A percentile compares a stretch with the other conserved stretches of the same genome.
Conservation (phyloP, 2,329 filamentous ascomycete genomes). For the Neonectria punicea region DNA sequence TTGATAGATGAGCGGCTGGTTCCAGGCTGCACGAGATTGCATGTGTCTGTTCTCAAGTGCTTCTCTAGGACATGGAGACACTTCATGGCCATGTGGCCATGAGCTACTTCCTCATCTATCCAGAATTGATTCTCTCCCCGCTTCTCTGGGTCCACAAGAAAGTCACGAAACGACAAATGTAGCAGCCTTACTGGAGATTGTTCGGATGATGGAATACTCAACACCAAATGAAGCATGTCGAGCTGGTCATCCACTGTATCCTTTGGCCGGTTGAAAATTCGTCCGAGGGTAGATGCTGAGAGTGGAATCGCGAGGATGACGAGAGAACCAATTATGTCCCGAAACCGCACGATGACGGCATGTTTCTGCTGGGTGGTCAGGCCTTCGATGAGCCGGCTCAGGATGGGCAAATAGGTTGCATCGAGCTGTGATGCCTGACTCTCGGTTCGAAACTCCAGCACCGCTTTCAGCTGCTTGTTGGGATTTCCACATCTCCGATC, state of each 20-base stretch:
- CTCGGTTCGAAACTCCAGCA: slow-evolving; percentile 31
- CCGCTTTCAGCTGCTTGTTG: slow-evolving; percentile 31
- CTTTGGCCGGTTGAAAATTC: slow-evolving; percentile 19
- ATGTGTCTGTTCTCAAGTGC: background rate
- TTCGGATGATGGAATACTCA: background rate
- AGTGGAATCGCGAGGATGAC: slow-evolving; percentile 45
- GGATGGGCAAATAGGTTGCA: slow-evolving; percentile 22
- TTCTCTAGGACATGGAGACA: background rate
- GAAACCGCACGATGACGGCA: slow-evolving; percentile 16
- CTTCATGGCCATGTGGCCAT: background rate
- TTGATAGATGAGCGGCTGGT: background rate
- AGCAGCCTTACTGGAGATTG: slow-evolving; percentile 11
- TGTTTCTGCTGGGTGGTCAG: background rate
- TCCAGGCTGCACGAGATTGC: background rate
- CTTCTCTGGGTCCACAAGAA: slow-evolving; percentile 47
- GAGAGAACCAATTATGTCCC: background rate
- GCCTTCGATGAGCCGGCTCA: slow-evolving; percentile 9
- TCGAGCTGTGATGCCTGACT: slow-evolving; percentile 17
- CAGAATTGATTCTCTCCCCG: slow-evolving; percentile 46
- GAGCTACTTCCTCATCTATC: slow-evolving; percentile 19
- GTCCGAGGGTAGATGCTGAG: slow-evolving; percentile 35
- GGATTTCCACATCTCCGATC: slow-evolving; percentile 27
- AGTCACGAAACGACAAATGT: slow-evolving; percentile 50
- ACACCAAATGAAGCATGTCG: slow-evolving; percentile 29
- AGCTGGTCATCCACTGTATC: slow-evolving; percentile 31